Conservation (phyloP, 2,329 filamentous ascomycete species). For the Aspergillus neoniger region DNA sequence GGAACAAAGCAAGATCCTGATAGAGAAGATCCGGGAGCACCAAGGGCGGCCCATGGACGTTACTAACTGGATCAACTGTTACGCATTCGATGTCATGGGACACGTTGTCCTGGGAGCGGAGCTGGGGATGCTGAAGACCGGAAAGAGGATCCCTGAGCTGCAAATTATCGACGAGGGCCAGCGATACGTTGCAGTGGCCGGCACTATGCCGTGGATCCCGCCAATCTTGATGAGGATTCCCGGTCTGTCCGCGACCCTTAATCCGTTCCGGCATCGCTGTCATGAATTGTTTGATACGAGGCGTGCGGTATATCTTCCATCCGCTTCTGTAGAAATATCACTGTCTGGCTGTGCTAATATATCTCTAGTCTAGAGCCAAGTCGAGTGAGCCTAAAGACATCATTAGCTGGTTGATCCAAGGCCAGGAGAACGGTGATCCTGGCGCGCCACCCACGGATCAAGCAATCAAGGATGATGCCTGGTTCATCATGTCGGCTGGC, state of each 20-base stretch:
- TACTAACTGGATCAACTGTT: not conserved
- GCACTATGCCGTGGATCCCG: not conserved
- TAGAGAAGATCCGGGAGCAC: not conserved
- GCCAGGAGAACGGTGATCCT: conserved; percentile 14
- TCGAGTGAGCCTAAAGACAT: conserved; percentile 19
- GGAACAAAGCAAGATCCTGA: conserved; percentile 5
- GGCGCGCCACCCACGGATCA: conserved; percentile 14
- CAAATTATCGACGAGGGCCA: not conserved
- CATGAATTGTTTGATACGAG: not conserved
- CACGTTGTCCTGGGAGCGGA: not conserved
- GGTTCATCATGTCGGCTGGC: conserved; percentile 19
- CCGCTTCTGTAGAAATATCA: too few species aligned
- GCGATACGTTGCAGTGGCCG: not conserved
- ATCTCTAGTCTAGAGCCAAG: not conserved
- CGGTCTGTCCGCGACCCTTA: not conserved
- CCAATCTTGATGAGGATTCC: not conserved
- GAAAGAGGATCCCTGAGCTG: not conserved
- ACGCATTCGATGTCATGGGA: not conserved
- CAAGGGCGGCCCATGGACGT: not conserved
- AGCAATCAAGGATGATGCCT: conserved; percentile 19
- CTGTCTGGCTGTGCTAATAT: too few species aligned
- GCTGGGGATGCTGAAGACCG: not conserved
- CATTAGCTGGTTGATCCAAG: conserved; percentile 23
- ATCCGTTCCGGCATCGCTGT: not conserved
- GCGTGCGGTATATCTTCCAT: not conserved